These are phyloP conservation scores for Xylaria sp. DNA, from an alignment of 2,329 filamentous ascomycete species.

Conservation along the genomic window DNA sequence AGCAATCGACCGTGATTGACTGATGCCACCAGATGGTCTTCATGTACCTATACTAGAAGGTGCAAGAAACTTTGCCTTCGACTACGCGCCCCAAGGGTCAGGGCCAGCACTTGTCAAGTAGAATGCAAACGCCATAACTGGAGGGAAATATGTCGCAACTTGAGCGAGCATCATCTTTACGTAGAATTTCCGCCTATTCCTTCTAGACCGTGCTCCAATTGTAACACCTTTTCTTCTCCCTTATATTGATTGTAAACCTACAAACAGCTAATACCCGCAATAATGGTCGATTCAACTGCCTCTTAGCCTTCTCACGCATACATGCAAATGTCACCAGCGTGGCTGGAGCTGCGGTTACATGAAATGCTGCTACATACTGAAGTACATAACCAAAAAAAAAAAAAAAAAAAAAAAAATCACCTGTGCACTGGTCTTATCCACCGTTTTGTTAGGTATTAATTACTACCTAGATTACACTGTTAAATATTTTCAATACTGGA, in stretches of 20 bases:
- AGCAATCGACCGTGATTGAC: background rate
- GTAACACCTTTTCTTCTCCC: background rate
- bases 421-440: background rate
- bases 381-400: background rate
- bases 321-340: background rate
- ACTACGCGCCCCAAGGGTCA: background rate
- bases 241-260: background rate
- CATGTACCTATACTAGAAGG: background rate
- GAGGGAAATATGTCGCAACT: no score
- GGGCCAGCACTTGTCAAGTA: background rate
- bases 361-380: background rate
- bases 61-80: background rate
- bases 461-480: background rate
- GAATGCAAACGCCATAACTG: background rate
- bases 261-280: background rate
- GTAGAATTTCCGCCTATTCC: background rate
- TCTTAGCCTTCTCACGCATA: background rate
- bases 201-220: background rate
- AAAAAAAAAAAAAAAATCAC: background rate
- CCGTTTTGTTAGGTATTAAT: background rate
- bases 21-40: background rate
- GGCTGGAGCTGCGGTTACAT: background rate
- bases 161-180: background rate
- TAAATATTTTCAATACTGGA: no score
- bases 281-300: background rate